Evolutionary conservation across 495 filamentous ascomycete genomes (phyloP).

Genomic region (Aspergillus steynii): DNA sequence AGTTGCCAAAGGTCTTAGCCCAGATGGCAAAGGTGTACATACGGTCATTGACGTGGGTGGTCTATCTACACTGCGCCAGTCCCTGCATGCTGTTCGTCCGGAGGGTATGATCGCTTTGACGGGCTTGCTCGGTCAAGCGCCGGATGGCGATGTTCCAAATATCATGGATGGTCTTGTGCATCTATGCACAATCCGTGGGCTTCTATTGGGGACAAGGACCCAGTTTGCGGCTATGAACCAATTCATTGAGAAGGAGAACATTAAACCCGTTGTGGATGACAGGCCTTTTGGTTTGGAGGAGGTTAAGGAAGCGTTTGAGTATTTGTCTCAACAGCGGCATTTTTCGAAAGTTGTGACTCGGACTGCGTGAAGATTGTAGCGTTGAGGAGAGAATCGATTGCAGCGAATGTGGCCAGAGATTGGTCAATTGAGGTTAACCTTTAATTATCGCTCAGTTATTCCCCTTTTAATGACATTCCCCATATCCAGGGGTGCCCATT

Average conservation of each 20-base stretch:
- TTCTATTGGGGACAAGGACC: slow-evolving; percentile 50
- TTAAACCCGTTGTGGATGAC: slow-evolving; percentile 59
- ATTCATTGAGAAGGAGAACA: slow-evolving; percentile 55
- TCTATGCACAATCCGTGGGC: slow-evolving; percentile 20
- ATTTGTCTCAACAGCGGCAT: slow-evolving; percentile 63
- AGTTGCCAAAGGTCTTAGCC: slow-evolving; percentile 59
- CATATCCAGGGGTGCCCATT: too few species aligned
- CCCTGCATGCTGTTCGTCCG: slow-evolving; percentile 55
- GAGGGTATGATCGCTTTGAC: slow-evolving; percentile 62
- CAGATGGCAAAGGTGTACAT: slow-evolving; percentile 56
- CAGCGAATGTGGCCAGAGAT: too few species aligned
- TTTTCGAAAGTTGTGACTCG: slow-evolving; percentile 67
- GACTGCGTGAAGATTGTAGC: slow-evolving; percentile 38
- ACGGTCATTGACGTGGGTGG: slow-evolving; percentile 66
- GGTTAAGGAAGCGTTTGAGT: slow-evolving; percentile 42
- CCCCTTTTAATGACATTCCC: too few species aligned
- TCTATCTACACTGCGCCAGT: slow-evolving; percentile 53
- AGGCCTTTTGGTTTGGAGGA: slow-evolving; percentile 53
- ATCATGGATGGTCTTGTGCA: slow-evolving; percentile 43
- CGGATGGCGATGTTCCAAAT: slow-evolving; percentile 28
- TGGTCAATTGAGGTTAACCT: too few species aligned
- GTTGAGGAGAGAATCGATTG: too few species aligned
- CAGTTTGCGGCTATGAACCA: slow-evolving; percentile 58
- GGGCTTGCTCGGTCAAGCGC: slow-evolving; percentile 41
- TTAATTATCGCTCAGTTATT: too few species aligned